A percentile compares a stretch with the other conserved stretches of the same genome.
These are phyloP conservation scores for Suillus sp. DNA, from an alignment of 768 basidiomycete genomes.

Conservation along the genomic window DNA sequence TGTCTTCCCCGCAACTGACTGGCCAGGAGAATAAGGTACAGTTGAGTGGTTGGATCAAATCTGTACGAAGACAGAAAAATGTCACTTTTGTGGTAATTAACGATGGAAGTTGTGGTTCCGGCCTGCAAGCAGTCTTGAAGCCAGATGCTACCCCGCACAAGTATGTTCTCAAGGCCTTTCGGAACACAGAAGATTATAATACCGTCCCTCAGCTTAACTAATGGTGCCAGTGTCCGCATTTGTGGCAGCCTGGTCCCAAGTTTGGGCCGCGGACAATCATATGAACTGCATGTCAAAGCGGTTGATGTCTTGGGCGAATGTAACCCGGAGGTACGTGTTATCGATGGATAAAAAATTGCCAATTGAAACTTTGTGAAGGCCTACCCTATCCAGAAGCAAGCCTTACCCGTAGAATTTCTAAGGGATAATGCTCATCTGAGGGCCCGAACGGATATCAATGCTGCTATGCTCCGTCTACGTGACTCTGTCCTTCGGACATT, in stretches of 20 bases:
- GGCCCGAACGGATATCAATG: slow-evolving; percentile 69
- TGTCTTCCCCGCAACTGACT: slow-evolving; percentile 23
- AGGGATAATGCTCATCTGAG: slow-evolving; percentile 90
- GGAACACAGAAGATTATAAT: not conserved
- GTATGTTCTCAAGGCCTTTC: slow-evolving; percentile 26
- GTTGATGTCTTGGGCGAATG: slow-evolving; percentile 57
- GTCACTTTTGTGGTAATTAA: slow-evolving; percentile 82
- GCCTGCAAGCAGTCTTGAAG: slow-evolving; percentile 77
- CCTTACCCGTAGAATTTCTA: slow-evolving; percentile 74
- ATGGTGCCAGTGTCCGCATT: slow-evolving; percentile 58
- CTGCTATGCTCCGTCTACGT: slow-evolving; percentile 76
- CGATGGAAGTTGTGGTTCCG: slow-evolving; percentile 74
- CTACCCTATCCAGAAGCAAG: slow-evolving; percentile 93
- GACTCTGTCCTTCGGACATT: slow-evolving; percentile 58
- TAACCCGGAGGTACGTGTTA: slow-evolving; percentile 50
- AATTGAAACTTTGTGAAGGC: slow-evolving; percentile 44
- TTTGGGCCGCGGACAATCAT: slow-evolving; percentile 50
- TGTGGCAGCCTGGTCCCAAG: slow-evolving; percentile 48
- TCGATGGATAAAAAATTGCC: slow-evolving; percentile 14
- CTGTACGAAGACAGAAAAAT: slow-evolving; percentile 83
- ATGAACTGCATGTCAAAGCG: slow-evolving; percentile 53
- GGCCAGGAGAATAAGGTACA: slow-evolving; percentile 26
- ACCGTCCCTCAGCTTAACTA: slow-evolving; percentile 42
- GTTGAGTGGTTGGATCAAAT: slow-evolving; percentile 85
- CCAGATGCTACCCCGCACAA: slow-evolving; percentile 38